Evolutionary conservation across 108 stramenopile species (phyloP), one percentile per base, ranked within the genome.

Genomic region (Skeletonema grethae): DNA sequence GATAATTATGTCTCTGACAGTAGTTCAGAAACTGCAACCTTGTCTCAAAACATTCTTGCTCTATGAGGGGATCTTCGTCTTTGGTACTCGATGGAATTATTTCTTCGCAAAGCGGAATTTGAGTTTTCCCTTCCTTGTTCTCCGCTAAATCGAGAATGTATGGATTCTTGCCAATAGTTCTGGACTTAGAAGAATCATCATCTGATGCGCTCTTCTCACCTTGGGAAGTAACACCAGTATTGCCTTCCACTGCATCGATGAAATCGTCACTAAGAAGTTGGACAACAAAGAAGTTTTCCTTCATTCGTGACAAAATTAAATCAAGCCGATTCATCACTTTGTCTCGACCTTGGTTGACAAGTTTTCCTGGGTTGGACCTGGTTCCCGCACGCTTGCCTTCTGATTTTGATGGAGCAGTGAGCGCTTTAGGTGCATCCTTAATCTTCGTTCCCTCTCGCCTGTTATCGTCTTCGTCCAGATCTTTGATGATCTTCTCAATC

Each of bases 1-100:
- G 98, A 72, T 90, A 97, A 81, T 97, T 90, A 63, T 97, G 97
- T 2, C 82, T 88, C 48, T 94, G 92, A 67, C 97, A 98, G 39
- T 94, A 95, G 60, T 96, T 95, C 46, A 96, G 82, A 74, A 98
- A 97, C 12, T 86, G 81, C 70, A 96, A 91, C 22, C 96, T 85
- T 6, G 95, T 91, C 67, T 96, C 97, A 48, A 96, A 90, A 63
- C 94, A 73, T 67, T 95, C 94, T 67, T 76, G 85, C 65, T 94
- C 91, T 25, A 87, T 73, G 9, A 68, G 72, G 16, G 80, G 82
- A 69, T 97, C 97, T 28, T 70, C 71, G 72, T 97, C 97, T 12
- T 53, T 58, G 7, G 93, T 95, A 39, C 76, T 60, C 8, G 63
- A 81, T 29, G 77, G 53, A 41, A 57, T 30, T 70, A 57, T 15